Percentiles rank a stretch among this genome's conserved stretches.
These are phyloP conservation scores for Domatiomyces catenatus DNA, from an alignment of 2,329 filamentous ascomycete species.

Conservation along the genomic window DNA sequence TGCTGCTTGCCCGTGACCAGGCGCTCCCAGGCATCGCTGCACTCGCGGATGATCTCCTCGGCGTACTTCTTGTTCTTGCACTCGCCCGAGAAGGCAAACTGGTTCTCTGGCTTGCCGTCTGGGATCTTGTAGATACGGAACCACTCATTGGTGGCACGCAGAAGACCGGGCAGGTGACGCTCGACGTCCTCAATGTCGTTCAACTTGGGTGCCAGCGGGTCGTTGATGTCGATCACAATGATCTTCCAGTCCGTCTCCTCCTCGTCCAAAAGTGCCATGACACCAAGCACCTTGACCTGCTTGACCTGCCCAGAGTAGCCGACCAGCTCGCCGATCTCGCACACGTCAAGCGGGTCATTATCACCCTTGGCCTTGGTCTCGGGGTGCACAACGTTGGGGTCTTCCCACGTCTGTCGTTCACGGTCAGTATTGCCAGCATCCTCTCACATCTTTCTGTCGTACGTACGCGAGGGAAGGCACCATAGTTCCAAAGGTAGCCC, in stretches of 20 bases:
- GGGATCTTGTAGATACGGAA: slow-evolving; percentile 99
- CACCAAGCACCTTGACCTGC: slow-evolving; percentile 98
- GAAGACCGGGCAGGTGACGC: slow-evolving; percentile 88
- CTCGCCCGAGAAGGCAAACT: slow-evolving; percentile 99
- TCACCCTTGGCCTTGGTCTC: slow-evolving; percentile 99
- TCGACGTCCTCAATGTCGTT: slow-evolving; percentile 99
- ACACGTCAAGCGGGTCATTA: slow-evolving; percentile 97
- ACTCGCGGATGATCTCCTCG: slow-evolving; percentile 89
- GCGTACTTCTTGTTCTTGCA: slow-evolving; percentile 99
- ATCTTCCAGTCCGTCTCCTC: slow-evolving; percentile 99
- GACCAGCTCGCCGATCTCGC: slow-evolving; percentile 97
- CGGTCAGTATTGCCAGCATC: slow-evolving; percentile 2
- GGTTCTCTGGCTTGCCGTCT: slow-evolving; percentile 99
- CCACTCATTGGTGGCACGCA: slow-evolving; percentile 98
- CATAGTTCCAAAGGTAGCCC: slow-evolving; percentile 99
- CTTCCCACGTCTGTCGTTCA: slow-evolving; percentile 75
- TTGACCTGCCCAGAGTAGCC: slow-evolving; percentile 93
- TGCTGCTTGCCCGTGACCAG: slow-evolving; percentile 80
- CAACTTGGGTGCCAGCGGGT: slow-evolving; percentile 88
- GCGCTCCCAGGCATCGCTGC: slow-evolving; percentile 91
- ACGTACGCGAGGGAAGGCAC: slow-evolving; percentile 89
- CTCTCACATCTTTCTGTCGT: slow-evolving; percentile 1
- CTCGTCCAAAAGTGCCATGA: slow-evolving; percentile 98
- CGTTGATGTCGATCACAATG: slow-evolving; percentile 93
- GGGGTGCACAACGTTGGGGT: slow-evolving; percentile 86